Evolutionary conservation across 75 land plant genomes (phyloP).

Genomic region (Isoetes taiwanensis): DNA sequence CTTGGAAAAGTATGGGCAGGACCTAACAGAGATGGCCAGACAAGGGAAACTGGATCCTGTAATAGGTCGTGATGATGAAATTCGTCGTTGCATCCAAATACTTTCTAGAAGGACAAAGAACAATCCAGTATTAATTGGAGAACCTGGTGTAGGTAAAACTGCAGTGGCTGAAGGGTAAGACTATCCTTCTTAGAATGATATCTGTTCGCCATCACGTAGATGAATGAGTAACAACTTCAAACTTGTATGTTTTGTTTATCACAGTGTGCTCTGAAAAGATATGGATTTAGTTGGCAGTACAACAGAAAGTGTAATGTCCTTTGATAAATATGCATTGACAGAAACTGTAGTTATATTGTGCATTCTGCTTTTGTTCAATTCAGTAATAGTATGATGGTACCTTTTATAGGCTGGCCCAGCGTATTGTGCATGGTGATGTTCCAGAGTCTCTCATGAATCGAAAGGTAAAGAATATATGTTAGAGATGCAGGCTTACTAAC

Average conservation of each 20-base stretch:
- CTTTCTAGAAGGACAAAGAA: constrained; percentile 82
- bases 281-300: neutral
- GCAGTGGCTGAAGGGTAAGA: constrained; percentile 83
- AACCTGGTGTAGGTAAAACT: constrained; percentile 93
- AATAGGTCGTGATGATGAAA: constrained; percentile 86
- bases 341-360: neutral
- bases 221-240: neutral
- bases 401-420: constrained; percentile 59
- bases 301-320: neutral
- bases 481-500: too few relatives aligned
- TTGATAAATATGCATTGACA: neutral
- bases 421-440: constrained; percentile 72
- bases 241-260: neutral
- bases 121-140: constrained; percentile 86
- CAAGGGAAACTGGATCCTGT: constrained; percentile 83
- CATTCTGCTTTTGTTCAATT: neutral
- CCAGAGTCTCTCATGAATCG: constrained; percentile 65
- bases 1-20: constrained; percentile 70
- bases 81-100: constrained; percentile 73
- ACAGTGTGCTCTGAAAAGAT: neutral
- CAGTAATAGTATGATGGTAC: neutral
- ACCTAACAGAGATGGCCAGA: constrained; percentile 61
- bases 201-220: neutral
- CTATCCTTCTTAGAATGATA: neutral
- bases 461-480: too few relatives aligned